Evolutionary conservation across 441 rosid species (phyloP), one percentile per base, ranked within the genome.

Genomic region (Eutrema salsugineum): DNA sequence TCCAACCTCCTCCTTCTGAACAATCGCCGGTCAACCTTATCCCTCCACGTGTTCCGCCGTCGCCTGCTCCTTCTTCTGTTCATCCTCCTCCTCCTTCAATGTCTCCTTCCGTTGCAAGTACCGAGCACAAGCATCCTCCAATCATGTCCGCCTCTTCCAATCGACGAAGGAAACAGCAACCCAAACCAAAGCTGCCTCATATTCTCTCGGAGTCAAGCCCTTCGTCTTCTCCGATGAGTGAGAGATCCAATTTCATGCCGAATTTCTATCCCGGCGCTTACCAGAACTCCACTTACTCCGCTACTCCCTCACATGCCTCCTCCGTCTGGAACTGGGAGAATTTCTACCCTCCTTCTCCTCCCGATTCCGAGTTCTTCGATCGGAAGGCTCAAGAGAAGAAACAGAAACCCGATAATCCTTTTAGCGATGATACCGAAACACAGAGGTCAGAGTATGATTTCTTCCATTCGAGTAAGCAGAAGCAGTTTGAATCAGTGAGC

Each of bases 321-420:
- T 93, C 95, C 27, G 84, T 86, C 4, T 93, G 98, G 98, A 89
- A 91, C 78, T 93, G 98, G 98, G 98, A 93, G 68, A 86, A 90
- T 66, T 87, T 90, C 77, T 82, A 77, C 68, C 98, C 98, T 78
- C 98, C 98, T 0, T 93, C 98, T 0, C 98, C 98, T 20, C 98
- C 98, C 0, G 92, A 81, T 75, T 93, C 98, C 30, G 97, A 90
- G 8, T 91, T 75, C 81, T 91, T 87, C 79, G 62, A 84, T 1
- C 79, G 43, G 36, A 86, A 80, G 58, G 72, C 80, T 22, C 87
- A 76, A 30, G 76, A 70, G 19, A 80, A 68, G 35, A 66, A 70
- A 1, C 80, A 71, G 16, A 70, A 63, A 8, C 79, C 39, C 0
- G 24, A 55, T 24, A 56, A 38, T 15, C 80, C 43, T 1, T 72